Evolutionary conservation across 2,329 filamentous ascomycete species (phyloP).

Genomic region (Neopestalotiopsis rosae): DNA sequence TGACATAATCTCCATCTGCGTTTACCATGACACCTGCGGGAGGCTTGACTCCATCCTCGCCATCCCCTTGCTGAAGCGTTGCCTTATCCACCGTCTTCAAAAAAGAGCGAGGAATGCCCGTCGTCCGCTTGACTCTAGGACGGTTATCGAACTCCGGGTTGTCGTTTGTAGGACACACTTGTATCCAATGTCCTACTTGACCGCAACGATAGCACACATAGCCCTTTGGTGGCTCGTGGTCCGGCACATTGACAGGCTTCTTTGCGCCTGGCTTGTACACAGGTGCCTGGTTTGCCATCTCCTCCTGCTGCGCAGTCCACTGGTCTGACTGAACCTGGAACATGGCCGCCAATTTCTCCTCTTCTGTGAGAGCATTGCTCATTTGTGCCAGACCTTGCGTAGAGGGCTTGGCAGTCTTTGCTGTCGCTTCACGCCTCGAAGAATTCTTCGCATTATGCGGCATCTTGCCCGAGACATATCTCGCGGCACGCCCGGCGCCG

Average conservation of each 20-base stretch:
- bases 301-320: slow-evolving; percentile 92
- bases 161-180: slow-evolving; percentile 97
- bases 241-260: slow-evolving; percentile 77
- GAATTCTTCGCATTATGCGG: slow-evolving; percentile 85
- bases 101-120: slow-evolving; percentile 94
- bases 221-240: slow-evolving; percentile 89
- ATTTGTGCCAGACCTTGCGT: slow-evolving; percentile 68
- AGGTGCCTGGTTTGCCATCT: slow-evolving; percentile 80
- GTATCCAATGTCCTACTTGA: slow-evolving; percentile 99
- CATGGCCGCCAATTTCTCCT: slow-evolving; percentile 92
- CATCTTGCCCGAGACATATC: slow-evolving; percentile 97
- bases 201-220: slow-evolving; percentile 97
- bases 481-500: slow-evolving; percentile 87
- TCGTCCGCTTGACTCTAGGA: slow-evolving; percentile 92
- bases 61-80: slow-evolving; percentile 74
- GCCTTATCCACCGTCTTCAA: slow-evolving; percentile 95
- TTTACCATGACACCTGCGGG: slow-evolving; percentile 96
- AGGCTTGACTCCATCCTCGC: slow-evolving; percentile 72
- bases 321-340: slow-evolving; percentile 88
- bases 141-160: slow-evolving; percentile 95
- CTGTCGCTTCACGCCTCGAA: slow-evolving; percentile 66
- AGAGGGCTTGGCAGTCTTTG: slow-evolving; percentile 64
- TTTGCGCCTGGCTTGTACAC: slow-evolving; percentile 68
- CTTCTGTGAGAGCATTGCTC: slow-evolving; percentile 84
- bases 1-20: slow-evolving; percentile 95